A percentile compares a stretch with the other conserved stretches of the same genome.
phyloP scores from a whole-genome alignment of 129 eudicot species.

The Chrysanthemum makinoi region DNA sequence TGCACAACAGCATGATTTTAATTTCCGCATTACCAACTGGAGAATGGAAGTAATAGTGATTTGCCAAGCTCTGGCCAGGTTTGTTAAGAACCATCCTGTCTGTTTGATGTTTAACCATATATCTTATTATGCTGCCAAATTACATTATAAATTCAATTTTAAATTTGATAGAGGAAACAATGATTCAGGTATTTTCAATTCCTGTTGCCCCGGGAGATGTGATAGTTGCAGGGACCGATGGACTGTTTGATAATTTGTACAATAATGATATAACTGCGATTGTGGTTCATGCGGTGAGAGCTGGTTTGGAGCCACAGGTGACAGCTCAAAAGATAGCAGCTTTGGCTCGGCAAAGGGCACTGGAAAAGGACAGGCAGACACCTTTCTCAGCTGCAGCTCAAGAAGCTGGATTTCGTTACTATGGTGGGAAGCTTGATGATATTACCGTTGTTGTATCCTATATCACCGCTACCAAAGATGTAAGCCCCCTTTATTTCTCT shows the following conservation, averaged over 20 bases:
- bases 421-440: slow-evolving; percentile 94
- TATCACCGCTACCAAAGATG: slow-evolving; percentile 53
- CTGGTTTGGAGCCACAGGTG: slow-evolving; percentile 81
- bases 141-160: too few relatives aligned
- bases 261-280: slow-evolving; percentile 75
- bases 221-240: slow-evolving; percentile 90
- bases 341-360: slow-evolving; percentile 88
- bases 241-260: slow-evolving; percentile 86
- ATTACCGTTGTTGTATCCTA: slow-evolving; percentile 89
- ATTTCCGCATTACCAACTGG: slow-evolving; percentile 88
- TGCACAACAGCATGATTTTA: slow-evolving; percentile 88
- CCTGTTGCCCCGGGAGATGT: slow-evolving; percentile 92
- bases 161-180: not conserved
- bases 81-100: not conserved
- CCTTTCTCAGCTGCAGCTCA: slow-evolving; percentile 95
- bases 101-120: not conserved
- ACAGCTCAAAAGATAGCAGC: slow-evolving; percentile 97
- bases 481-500: slow-evolving; percentile 24
- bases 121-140: too few relatives aligned
- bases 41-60: slow-evolving; percentile 75
- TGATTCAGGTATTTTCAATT: slow-evolving; percentile 68
- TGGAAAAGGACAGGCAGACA: slow-evolving; percentile 75
- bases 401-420: slow-evolving; percentile 89
- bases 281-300: slow-evolving; percentile 83
- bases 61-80: slow-evolving; percentile 95